Evolutionary conservation across 768 basidiomycete genomes (phyloP).

Genomic region (Suillus discolor): DNA sequence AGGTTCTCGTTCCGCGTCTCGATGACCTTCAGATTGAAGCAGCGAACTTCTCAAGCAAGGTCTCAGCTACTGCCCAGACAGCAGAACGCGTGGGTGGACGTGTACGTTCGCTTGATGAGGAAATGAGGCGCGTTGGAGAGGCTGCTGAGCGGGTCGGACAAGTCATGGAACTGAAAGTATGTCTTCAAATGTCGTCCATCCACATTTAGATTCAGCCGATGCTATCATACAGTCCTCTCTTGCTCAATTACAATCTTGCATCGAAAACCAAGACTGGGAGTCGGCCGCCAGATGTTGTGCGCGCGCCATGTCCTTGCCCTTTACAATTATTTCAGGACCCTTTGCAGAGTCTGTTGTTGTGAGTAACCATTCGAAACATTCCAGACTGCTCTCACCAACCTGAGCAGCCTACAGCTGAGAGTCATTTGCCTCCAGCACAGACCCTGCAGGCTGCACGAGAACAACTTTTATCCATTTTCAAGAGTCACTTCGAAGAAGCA

Average conservation of each 20-base stretch:
- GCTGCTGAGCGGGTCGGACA: slow-evolving; percentile 91
- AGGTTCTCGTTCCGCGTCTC: slow-evolving; percentile 60
- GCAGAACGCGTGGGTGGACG: slow-evolving; percentile 91
- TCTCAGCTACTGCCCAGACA: slow-evolving; percentile 73
- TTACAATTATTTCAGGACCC: slow-evolving; percentile 73
- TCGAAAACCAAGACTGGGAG: slow-evolving; percentile 92
- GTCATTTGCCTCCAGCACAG: slow-evolving; percentile 83
- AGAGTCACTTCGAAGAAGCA: slow-evolving; percentile 78
- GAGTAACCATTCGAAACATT: slow-evolving; percentile 28
- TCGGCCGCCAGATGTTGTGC: slow-evolving; percentile 89
- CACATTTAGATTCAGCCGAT: slow-evolving; percentile 30
- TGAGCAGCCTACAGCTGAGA: slow-evolving; percentile 84
- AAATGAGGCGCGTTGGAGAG: slow-evolving; percentile 88
- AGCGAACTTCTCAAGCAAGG: slow-evolving; percentile 52
- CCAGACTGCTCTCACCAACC: slow-evolving; percentile 5
- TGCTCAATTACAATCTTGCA: slow-evolving; percentile 54
- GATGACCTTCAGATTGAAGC: slow-evolving; percentile 66
- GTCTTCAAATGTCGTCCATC: slow-evolving; percentile 27
- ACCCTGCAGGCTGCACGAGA: slow-evolving; percentile 77
- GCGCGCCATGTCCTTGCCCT: slow-evolving; percentile 84
- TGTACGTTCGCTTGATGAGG: slow-evolving; percentile 87
- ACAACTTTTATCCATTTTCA: slow-evolving; percentile 76
- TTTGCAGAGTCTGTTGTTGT: slow-evolving; percentile 92
- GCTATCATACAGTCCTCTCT: slow-evolving; percentile 61
- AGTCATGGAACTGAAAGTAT: slow-evolving; percentile 93